phyloP scores from a whole-genome alignment of 2,329 filamentous ascomycete genomes.

The Amylocarpus encephaloides region DNA sequence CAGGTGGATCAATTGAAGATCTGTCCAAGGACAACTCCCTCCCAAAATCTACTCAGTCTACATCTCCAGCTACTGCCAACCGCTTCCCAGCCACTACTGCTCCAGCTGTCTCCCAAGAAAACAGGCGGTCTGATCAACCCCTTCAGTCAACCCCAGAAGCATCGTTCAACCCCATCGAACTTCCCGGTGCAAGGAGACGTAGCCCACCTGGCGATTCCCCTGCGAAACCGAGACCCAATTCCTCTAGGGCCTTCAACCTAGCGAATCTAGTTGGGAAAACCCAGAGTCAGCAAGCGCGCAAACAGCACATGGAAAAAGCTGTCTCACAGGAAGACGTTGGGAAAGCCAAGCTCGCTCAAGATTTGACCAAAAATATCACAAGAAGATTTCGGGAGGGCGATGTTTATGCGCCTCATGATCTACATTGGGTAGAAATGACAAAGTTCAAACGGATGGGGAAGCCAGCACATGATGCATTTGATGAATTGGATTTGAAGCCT shows the following conservation, averaged over 20 bases:
- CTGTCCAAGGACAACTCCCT: neutral
- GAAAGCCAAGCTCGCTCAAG: constrained; percentile 33
- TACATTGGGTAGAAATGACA: constrained; percentile 68
- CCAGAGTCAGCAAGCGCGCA: neutral
- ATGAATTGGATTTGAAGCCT: constrained; percentile 73
- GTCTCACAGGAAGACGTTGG: constrained; percentile 7
- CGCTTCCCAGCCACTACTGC: too few species aligned
- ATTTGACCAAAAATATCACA: constrained; percentile 57
- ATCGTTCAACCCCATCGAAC: too few species aligned
- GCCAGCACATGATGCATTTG: constrained; percentile 65
- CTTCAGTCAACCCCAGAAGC: too few species aligned
- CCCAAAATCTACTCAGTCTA: neutral
- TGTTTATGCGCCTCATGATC: constrained; percentile 84
- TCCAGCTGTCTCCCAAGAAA: too few species aligned
- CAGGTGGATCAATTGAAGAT: too few species aligned
- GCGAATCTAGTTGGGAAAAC: too few species aligned
- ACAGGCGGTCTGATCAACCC: too few species aligned
- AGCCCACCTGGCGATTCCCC: too few species aligned
- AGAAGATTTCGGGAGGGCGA: constrained; percentile 73
- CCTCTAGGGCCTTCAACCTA: too few species aligned
- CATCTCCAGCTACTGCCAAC: neutral
- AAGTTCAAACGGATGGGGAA: constrained; percentile 64
- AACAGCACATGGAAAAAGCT: neutral
- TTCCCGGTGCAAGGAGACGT: too few species aligned
- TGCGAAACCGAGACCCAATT: too few species aligned